Conservation (phyloP, 805 yeast genomes). For the Starmerella etchellsii region DNA sequence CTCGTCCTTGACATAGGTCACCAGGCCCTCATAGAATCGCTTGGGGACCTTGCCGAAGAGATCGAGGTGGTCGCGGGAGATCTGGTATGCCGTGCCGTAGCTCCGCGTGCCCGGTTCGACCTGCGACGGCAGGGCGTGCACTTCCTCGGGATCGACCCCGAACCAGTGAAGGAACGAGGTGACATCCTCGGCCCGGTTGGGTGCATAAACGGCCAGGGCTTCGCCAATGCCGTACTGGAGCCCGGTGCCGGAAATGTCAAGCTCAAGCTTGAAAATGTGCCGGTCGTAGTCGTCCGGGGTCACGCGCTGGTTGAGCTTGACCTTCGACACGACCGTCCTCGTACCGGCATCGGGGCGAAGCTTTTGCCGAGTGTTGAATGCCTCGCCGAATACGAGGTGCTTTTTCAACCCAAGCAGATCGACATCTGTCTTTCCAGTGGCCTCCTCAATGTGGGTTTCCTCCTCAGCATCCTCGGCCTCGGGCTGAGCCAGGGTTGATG, state of each 20-base stretch:
- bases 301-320: slow-evolving; percentile 80
- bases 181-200: slow-evolving; percentile 57
- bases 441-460: slow-evolving; percentile 1
- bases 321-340: slow-evolving; percentile 73
- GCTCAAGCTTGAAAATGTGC: slow-evolving; percentile 92
- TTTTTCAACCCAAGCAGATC: slow-evolving; percentile 30
- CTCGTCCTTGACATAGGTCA: slow-evolving; percentile 57
- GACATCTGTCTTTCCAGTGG: slow-evolving; percentile 24
- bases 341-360: slow-evolving; percentile 87
- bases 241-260: slow-evolving; percentile 83
- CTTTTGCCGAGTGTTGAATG: slow-evolving; percentile 42
- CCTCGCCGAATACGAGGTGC: slow-evolving; percentile 69
- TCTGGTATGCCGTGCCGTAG: slow-evolving; percentile 70
- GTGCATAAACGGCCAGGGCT: slow-evolving; percentile 90
- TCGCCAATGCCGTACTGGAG: slow-evolving; percentile 88
- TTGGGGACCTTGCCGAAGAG: slow-evolving; percentile 92
- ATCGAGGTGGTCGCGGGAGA: slow-evolving; percentile 68
- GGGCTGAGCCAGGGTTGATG: not conserved
- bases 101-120: slow-evolving; percentile 33
- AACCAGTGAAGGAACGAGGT: slow-evolving; percentile 56
- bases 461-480: slow-evolving; percentile 22
- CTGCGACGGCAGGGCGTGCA: slow-evolving; percentile 51
- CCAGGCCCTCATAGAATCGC: slow-evolving; percentile 76
- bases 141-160: slow-evolving; percentile 54
- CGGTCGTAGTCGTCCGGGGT: slow-evolving; percentile 85